phyloP scores from a whole-genome alignment of 352 stramenopile genomes.

The Globisporangium barbulae region DNA sequence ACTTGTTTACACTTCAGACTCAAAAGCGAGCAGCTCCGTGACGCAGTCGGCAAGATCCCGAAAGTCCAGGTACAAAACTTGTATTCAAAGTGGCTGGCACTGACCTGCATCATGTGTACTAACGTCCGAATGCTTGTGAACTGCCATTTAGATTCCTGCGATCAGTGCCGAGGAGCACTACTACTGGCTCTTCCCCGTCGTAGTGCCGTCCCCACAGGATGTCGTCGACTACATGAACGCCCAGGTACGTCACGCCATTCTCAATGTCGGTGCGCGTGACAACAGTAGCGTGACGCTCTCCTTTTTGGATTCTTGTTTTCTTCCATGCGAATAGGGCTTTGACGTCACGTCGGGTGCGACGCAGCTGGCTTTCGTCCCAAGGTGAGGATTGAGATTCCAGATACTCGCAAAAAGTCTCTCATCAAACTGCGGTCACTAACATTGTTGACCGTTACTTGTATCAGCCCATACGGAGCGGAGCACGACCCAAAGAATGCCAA shows the following conservation, averaged over 20 bases:
- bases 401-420: neutral
- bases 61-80: constrained; percentile 43
- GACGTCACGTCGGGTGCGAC: constrained; percentile 77
- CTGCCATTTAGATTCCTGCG: constrained; percentile 49
- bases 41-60: constrained; percentile 47
- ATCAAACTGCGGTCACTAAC: neutral
- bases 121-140: neutral
- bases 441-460: neutral
- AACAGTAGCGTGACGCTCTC: neutral
- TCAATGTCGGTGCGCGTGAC: neutral
- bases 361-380: constrained; percentile 66
- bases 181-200: constrained; percentile 83
- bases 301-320: neutral
- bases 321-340: constrained; percentile 49
- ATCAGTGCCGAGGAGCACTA: constrained; percentile 57
- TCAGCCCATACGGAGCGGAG: constrained; percentile 38
- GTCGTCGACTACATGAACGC: constrained; percentile 74
- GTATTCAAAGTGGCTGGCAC: neutral
- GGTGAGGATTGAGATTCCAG: constrained; percentile 21
- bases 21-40: constrained; percentile 66
- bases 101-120: neutral
- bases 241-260: constrained; percentile 27
- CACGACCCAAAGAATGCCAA: constrained; percentile 66
- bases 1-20: constrained; percentile 22
- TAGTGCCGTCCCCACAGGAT: constrained; percentile 46